Evolutionary conservation across 208 protist genomes (phyloP), one percentile per base, ranked within the genome.

Genomic region (Acanthamoeba royreba): DNA sequence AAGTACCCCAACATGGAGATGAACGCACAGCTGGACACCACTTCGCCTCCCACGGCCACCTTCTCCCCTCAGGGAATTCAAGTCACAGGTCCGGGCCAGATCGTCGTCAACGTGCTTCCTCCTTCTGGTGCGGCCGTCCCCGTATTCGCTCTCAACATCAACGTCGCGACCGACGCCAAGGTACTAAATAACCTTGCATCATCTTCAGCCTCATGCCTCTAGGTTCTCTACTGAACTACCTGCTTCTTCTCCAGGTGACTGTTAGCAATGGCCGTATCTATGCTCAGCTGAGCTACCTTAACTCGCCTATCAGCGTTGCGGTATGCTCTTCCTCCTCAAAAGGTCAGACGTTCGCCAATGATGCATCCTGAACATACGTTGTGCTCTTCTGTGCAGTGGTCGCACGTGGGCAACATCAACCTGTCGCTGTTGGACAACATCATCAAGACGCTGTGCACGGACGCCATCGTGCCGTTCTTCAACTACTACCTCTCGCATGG

Each of bases 391-490:
- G 3, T 1, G 74, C 74, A 86, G 74, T 47, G 25, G 38, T 86
- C 74, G 25, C 9, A 86, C 4, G 74, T 86, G 74, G 74, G 74
- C 0, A 22, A 22, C 28, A 55, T 85, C 25, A 31, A 66, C 2
- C 2, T 85, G 74, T 35, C 4, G 43, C 35, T 49, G 74, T 3
- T 85, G 15, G 74, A 85, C 46, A 2, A 2, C 74, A 85, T 85
- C 43, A 85, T 85, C 43, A 46, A 49, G 1, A 46, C 46, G 8
- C 74, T 85, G 40, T 46, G 9, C 43, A 85, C 74, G 74, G 46
- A 85, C 74, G 74, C 33, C 74, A 85, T 85, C 46, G 74, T 85
- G 74, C 74, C 74, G 43, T 85, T 85, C 74, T 7, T 85, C 46
- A 85, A 85, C 74, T 85, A 85, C 35, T 85, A 85, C 74, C 74